Conservation (phyloP, 2,329 filamentous ascomycete species). For the Claviceps arundinis region DNA sequence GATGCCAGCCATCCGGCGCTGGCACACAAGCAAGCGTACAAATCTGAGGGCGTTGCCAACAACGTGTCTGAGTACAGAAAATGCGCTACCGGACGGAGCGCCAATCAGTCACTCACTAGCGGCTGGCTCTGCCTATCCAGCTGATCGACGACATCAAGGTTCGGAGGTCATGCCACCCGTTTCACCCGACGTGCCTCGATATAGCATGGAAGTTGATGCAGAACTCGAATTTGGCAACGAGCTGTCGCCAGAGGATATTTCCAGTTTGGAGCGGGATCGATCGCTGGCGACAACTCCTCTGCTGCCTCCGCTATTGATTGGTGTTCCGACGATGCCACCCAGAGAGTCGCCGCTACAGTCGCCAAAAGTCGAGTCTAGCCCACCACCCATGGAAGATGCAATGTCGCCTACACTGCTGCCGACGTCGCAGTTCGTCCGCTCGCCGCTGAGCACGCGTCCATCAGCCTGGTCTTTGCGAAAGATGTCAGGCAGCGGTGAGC, state of each 20-base stretch:
- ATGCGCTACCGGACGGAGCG: constrained; percentile 53
- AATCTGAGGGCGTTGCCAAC: constrained; percentile 44
- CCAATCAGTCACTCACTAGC: constrained; percentile 72
- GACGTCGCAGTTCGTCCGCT: constrained; percentile 33
- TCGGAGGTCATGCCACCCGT: constrained; percentile 42
- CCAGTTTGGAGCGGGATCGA: constrained; percentile 43
- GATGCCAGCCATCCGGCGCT: constrained; percentile 38
- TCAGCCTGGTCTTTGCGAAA: constrained; percentile 62
- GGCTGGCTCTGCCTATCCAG: constrained; percentile 38
- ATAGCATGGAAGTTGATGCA: constrained; percentile 37
- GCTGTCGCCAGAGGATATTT: constrained; percentile 23
- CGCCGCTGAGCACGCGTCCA: constrained; percentile 62
- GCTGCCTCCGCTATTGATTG: constrained; percentile 66
- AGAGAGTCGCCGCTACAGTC: constrained; percentile 77
- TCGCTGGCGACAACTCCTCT: constrained; percentile 66
- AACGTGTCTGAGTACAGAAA: constrained; percentile 75
- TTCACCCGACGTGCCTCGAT: constrained; percentile 49
- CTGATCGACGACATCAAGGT: constrained; percentile 28
- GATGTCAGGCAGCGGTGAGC: constrained; percentile 47
- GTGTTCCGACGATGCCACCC: constrained; percentile 39
- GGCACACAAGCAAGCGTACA: constrained; percentile 33
- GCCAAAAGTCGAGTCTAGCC: constrained; percentile 34
- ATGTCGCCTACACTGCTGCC: constrained; percentile 20
- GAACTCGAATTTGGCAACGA: constrained; percentile 21
- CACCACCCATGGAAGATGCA: constrained; percentile 1